Percentiles rank a stretch among this genome's conserved stretches.
Evolutionary conservation across 257 asterid genomes (phyloP).

Genomic region (Penstemon newberryi): DNA sequence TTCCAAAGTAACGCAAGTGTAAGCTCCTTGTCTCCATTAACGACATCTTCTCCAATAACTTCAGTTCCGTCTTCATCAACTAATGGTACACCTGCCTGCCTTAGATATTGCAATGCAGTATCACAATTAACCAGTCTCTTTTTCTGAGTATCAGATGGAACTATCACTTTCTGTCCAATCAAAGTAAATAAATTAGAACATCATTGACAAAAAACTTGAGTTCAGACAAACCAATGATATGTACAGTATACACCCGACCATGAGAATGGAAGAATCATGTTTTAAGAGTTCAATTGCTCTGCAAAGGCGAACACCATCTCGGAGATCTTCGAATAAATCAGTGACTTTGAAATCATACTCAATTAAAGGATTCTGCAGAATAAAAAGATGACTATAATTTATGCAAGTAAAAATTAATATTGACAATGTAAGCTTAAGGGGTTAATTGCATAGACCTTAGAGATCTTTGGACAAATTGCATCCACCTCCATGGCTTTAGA

Average conservation of each 20-base stretch:
- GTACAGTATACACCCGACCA: constrained; percentile 48
- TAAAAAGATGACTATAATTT: constrained; percentile 8
- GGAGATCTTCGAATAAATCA: constrained; percentile 75
- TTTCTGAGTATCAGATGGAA: constrained; percentile 83
- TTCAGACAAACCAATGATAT: constrained; percentile 2
- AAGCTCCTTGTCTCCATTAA: constrained; percentile 81
- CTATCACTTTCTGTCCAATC: constrained; percentile 67
- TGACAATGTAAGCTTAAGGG: neutral
- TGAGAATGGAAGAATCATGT: constrained; percentile 77
- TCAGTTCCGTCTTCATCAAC: constrained; percentile 75
- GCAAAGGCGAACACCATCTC: constrained; percentile 83
- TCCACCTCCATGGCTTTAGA: neutral
- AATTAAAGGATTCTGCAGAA: constrained; percentile 68
- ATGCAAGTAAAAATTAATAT: constrained; percentile 15
- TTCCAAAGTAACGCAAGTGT: constrained; percentile 82
- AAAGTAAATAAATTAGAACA: constrained; percentile 25
- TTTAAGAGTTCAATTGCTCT: constrained; percentile 76
- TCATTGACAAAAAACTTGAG: constrained; percentile 17
- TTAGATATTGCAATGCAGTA: constrained; percentile 70
- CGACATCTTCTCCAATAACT: constrained; percentile 70
- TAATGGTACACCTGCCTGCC: constrained; percentile 64
- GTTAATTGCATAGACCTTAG: neutral
- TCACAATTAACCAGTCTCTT: constrained; percentile 76
- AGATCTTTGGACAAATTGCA: neutral
- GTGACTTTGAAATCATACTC: constrained; percentile 70